These are phyloP conservation scores for Exserohilum turcica DNA, from an alignment of 2,329 filamentous ascomycete species.

Conservation along the genomic window DNA sequence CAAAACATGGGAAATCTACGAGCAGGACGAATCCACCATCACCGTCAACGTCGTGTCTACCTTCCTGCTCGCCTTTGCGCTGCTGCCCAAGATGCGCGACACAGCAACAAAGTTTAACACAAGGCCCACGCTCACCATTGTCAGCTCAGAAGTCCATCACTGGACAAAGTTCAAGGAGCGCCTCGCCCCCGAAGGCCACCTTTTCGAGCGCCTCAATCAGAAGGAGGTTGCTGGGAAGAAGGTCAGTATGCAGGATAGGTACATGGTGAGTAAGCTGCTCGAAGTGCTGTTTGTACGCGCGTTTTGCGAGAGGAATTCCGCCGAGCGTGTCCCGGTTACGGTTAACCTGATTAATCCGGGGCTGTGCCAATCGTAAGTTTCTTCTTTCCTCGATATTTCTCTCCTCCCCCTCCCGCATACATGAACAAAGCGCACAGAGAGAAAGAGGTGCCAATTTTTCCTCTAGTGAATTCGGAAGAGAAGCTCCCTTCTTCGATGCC, in stretches of 20 bases:
- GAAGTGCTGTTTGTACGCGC: conserved; percentile 34
- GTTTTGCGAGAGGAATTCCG: conserved; percentile 25
- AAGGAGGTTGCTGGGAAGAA: conserved; percentile 9
- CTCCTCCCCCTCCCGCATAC: background rate
- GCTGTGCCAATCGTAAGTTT: conserved; percentile 37
- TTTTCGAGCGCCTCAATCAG: conserved; percentile 37
- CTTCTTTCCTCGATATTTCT: too few relatives aligned
- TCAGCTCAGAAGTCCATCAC: conserved; percentile 41
- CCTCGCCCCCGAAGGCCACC: conserved; percentile 28
- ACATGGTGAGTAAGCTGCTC: conserved; percentile 41
- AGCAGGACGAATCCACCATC: conserved; percentile 42
- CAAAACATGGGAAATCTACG: conserved; percentile 28
- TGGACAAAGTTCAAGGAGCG: conserved; percentile 33
- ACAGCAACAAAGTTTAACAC: conserved; percentile 30
- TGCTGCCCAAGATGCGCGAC: conserved; percentile 35
- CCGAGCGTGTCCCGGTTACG: conserved; percentile 31
- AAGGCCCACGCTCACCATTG: conserved; percentile 38
- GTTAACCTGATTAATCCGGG: conserved; percentile 45
- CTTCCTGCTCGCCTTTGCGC: conserved; percentile 41
- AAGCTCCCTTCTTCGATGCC: conserved; percentile 11
- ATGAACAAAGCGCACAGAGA: background rate
- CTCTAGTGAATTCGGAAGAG: conserved; percentile 29
- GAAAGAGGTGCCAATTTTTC: too few relatives aligned
- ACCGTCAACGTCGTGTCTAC: conserved; percentile 51
- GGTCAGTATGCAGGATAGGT: conserved; percentile 30